phyloP scores from a whole-genome alignment of 202 grass and related monocot genomes.

The Musa balbisiana region DNA sequence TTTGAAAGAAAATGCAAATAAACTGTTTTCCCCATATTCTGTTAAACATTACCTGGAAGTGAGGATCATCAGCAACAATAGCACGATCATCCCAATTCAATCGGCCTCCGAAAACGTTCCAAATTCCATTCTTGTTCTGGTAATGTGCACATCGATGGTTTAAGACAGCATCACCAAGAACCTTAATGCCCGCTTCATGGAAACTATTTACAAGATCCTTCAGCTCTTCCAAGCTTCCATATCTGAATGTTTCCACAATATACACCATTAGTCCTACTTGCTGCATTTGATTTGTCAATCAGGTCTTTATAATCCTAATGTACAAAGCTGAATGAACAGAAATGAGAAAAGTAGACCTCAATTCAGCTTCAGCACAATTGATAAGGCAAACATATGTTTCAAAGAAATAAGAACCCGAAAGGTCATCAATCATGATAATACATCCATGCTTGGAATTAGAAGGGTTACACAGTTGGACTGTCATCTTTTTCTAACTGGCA shows the following conservation, averaged over 20 bases:
- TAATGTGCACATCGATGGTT: conserved; percentile 85
- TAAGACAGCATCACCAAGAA: conserved; percentile 91
- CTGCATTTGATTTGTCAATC: neutral
- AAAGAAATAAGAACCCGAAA: neutral
- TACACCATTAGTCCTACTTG: neutral
- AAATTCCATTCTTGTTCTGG: conserved; percentile 70
- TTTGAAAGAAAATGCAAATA: too few relatives aligned
- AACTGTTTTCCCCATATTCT: too few relatives aligned
- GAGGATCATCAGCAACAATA: conserved; percentile 92
- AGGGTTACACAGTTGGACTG: neutral
- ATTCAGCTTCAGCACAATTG: neutral
- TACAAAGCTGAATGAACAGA: neutral
- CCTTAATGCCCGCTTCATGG: conserved; percentile 73
- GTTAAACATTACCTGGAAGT: conserved; percentile 64
- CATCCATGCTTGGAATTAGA: neutral
- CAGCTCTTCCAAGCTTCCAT: conserved; percentile 80
- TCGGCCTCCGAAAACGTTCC: conserved; percentile 93
- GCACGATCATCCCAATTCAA: conserved; percentile 87
- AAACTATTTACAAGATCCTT: conserved; percentile 69
- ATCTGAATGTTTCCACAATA: conserved; percentile 44
- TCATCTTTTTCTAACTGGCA: neutral
- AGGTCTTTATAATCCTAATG: neutral
- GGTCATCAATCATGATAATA: neutral
- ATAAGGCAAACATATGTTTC: neutral
- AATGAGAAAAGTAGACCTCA: neutral